Evolutionary conservation across 2,329 filamentous ascomycete species (phyloP).

Genomic region (Purpureocillium lavendulum): DNA sequence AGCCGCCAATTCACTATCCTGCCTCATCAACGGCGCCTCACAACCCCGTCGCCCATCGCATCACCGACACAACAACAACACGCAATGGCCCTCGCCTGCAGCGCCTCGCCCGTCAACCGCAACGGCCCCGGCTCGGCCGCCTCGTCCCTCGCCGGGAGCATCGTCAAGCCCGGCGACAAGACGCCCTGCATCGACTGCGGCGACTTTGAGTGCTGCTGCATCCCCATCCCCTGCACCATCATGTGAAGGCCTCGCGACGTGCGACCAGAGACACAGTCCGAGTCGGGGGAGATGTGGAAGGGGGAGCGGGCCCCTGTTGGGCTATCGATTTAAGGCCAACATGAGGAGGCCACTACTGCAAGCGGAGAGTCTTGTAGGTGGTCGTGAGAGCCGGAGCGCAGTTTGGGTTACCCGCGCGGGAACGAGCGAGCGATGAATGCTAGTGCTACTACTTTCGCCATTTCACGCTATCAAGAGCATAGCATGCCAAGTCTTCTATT

Average conservation of each 20-base stretch:
- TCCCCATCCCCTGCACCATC: slow-evolving; percentile 41
- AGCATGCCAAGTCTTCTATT: neutral
- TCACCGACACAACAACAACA: neutral
- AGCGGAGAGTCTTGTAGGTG: no score
- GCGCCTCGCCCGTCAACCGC: slow-evolving; percentile 14
- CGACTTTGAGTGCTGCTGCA: slow-evolving; percentile 45
- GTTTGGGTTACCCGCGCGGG: no score
- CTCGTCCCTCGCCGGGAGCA: slow-evolving; percentile 38
- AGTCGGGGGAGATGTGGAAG: no score
- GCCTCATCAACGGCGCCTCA: no score
- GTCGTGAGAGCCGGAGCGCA: no score
- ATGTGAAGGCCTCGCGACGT: slow-evolving; percentile 26
- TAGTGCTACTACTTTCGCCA: neutral
- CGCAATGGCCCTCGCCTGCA: slow-evolving; percentile 15
- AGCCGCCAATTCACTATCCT: no score
- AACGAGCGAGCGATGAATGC: slow-evolving; percentile 1
- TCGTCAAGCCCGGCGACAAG: slow-evolving; percentile 40
- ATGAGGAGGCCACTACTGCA: no score
- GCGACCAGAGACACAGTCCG: neutral
- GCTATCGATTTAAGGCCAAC: no score
- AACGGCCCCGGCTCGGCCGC: slow-evolving; percentile 42
- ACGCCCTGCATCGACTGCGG: slow-evolving; percentile 43
- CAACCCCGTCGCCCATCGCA: neutral
- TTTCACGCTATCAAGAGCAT: no score
- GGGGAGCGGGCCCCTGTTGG: no score